Evolutionary conservation across 179 eudicot species (phyloP).

Genomic region (Carnegiea gigantea): DNA sequence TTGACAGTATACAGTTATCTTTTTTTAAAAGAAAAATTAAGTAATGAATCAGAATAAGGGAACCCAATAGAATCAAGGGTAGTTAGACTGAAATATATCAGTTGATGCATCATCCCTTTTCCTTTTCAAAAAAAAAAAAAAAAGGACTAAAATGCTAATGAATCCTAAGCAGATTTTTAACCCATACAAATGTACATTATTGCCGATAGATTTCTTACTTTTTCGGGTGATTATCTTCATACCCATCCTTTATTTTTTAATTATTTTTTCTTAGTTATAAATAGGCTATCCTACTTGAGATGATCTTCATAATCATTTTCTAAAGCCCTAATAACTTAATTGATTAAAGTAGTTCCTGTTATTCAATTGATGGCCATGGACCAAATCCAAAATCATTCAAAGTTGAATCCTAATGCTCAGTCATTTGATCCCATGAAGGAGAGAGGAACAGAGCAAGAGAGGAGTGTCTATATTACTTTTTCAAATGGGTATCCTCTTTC

Average conservation of each 20-base stretch:
- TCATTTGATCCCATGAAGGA: conserved; percentile 9
- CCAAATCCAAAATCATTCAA: not conserved
- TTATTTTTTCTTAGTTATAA: not conserved
- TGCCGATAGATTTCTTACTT: not conserved
- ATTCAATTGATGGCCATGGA: not conserved
- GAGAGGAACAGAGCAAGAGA: conserved; percentile 2
- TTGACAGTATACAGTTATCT: too few relatives aligned
- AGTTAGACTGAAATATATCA: too few relatives aligned
- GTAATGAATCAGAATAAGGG: too few relatives aligned
- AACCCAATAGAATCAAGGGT: not conserved
- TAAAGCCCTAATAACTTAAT: not conserved
- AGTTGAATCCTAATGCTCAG: conserved; percentile 20
- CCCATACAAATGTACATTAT: not conserved
- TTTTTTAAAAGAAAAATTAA: too few relatives aligned
- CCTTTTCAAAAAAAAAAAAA: too few relatives aligned
- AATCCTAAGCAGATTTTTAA: not conserved
- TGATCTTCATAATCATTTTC: not conserved
- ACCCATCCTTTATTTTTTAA: not conserved
- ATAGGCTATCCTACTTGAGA: not conserved
- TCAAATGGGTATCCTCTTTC: conserved; percentile 15
- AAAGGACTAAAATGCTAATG: not conserved
- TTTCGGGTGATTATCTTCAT: not conserved
- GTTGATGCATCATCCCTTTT: too few relatives aligned
- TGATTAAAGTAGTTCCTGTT: not conserved
- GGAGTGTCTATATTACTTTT: conserved; percentile 22